Base-by-base conservation (phyloP, 352 stramenopile genomes). In the Phytophthora pinifolia region DNA sequence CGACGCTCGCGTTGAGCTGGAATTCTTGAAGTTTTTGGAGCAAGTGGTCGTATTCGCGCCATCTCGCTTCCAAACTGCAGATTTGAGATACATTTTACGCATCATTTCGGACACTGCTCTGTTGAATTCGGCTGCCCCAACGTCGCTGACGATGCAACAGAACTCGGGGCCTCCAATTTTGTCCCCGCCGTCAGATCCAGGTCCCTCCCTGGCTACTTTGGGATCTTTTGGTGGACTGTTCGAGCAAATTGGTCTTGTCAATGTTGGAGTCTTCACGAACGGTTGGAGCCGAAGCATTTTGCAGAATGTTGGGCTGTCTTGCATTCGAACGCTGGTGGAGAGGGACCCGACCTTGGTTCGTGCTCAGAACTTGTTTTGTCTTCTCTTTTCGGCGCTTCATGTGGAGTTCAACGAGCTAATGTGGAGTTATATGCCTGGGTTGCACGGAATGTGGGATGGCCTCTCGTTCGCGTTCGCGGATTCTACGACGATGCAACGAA, bases 41-140 rank as follows among this genome's bases (percentile, higher is more conserved):
- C 86, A 95, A 73, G 64, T 95, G 4, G 79, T 92, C 1, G 79
- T 94, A 31, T 91, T 94, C 46, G 79, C 79, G 18, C 86, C 86
- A 0, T 65, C 65, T 9, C 67, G 76, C 14, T 89, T 93, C 38
- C 76, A 77, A 32, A 54, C 46, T 20, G 58, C 42, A 25, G 74
- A 92, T 55, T 65, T 92, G 34, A 53, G 53, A 41, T 86, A 87
- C 44, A 80, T 89, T 36, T 67, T 92, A 5, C 62, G 63, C 17
- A 71, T 88, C 36, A 45, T 89, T 14, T 87, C 79, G 1, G 79
- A 85, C 47, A 67, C 60, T 15, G 66, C 66, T 32, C 12, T 74
- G 20, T 18, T 74, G 18, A 71, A 55, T 25, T 62, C 57, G 5
- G 47, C 33, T 42, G 29, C 38, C 29, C n/a, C 32, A 45, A 46